Base-by-base conservation (phyloP, 192 early-diverging fungal genomes). In the Gigaspora rosea region DNA sequence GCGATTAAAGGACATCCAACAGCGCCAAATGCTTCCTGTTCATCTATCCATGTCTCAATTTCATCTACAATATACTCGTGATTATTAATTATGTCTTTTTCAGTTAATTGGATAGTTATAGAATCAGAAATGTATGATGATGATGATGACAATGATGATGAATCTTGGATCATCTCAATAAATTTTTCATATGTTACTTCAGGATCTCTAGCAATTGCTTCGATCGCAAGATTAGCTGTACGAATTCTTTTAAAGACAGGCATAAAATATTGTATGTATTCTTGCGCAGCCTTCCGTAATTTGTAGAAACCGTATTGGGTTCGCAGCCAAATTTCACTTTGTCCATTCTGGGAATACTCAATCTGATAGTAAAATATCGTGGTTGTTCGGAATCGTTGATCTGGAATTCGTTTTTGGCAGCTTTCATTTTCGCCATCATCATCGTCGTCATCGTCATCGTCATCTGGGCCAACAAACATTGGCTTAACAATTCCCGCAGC, bases 401-500 rank as follows among this genome's bases (percentile, higher is more conserved):
- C 62, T 18, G 74, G 58, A 50, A 58, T 35, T 46, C 13, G 9
- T 65, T 20, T 18, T 8, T 41, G 72, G 3, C 32, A 12, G n/a
- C 18, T 54, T 9, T 80, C 70, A 3, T 78, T 76, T 2, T 64
- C 68, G 35, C 71, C 68, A 11, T 66, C 75, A 35, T 77, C 76
- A 54, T 76, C 79, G 32, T 70, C 47, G 41, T 56, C 50, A 6
- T 75, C 73, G 27, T 27, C 27, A 16, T 75, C 59, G 1, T 67
- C 78, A 32, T 77, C 59, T 67, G 18, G 78, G n/a, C 78, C 80
- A 33, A 58, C 57, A 65, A 36, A 83, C 8, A 88, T 79, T 32
- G 88, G 79, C 62, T 72, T 80, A 16, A 89, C 87, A 35, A 83
- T 77, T 35, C 88, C 88, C 1, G 85, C 79, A 10, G 83, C 85